Evolutionary conservation across 192 early-diverging fungal species (phyloP), one percentile per base, ranked within the genome.

Genomic region (Radiomyces spectabilis): DNA sequence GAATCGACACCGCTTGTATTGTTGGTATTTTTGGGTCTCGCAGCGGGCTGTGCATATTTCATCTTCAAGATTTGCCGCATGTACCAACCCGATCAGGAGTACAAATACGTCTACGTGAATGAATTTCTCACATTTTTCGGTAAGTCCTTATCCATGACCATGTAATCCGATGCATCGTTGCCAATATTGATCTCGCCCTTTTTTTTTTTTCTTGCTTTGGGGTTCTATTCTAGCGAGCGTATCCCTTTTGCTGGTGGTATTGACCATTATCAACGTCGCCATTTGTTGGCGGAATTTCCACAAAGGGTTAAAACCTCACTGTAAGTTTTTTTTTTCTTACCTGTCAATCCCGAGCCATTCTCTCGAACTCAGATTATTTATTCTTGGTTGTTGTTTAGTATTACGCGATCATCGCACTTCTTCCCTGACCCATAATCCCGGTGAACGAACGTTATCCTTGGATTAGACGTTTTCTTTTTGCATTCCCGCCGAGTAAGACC

Each of bases 111-210:
- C 8, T 75, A 74, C 21, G 75, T 78, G 26, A 60, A 68, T 33
- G 74, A 74, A 19, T 86, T 82, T 55, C 55, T 91, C 33, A 88
- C 80, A 0, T 73, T 91, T 60, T 91, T 88, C 55, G 82, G 82
- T 85, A 79, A 53, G 68, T 29, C 7, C 24, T 5, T n/a, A 34
- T 9, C 15, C 12, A n/a, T 37, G 4, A 26, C 13, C 15, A 19
- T n/a, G 9, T 25, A 26, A 24, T 22, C 49, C 25, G 5, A 8
- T 21, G 22, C 15, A 21, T 26, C 4, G 5, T 16, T 29, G 35
- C 29, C 26, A 39, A 49, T 19, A 59, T 53, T 31, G 21, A 40
- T 22, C n/a, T 37, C 42, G 42, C 31, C 41, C 12, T n/a, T 48
- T 58, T 25, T 16, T 21, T 45, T 24, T 15, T 25, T 29, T 43